These are phyloP conservation scores for Eucalyptus cloeziana DNA, from an alignment of 345 rosid genomes.

Conservation along the genomic window DNA sequence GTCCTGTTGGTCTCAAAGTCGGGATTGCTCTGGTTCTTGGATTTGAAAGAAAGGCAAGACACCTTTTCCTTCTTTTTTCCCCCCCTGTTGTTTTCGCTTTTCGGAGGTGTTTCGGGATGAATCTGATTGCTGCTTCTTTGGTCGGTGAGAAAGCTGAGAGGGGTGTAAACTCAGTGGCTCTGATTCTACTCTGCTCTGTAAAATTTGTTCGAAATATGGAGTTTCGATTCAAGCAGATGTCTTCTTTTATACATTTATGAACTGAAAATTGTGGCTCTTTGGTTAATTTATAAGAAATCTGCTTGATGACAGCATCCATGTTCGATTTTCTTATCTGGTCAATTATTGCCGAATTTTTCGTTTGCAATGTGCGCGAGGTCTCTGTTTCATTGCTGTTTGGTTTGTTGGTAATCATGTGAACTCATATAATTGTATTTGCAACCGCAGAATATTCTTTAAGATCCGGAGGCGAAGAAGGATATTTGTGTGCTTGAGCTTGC, in stretches of 20 bases:
- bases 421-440: background rate
- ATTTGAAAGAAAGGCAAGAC: background rate
- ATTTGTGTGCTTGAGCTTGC: background rate
- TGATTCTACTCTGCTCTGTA: background rate
- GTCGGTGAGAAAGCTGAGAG: background rate
- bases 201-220: background rate
- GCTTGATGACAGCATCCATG: background rate
- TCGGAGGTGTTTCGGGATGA: background rate
- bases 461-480: background rate
- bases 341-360: background rate
- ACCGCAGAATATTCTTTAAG: background rate
- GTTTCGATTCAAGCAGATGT: background rate
- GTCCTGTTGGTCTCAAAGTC: background rate
- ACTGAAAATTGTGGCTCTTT: background rate
- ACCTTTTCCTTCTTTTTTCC: background rate
- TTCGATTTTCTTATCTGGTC: background rate
- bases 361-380: background rate
- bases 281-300: background rate
- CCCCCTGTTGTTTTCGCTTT: background rate
- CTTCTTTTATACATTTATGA: background rate
- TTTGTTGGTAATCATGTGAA: background rate
- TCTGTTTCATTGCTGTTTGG: background rate
- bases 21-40: background rate
- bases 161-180: background rate
- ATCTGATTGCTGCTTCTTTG: background rate